A percentile compares a stretch with the other conserved stretches of the same genome.
Evolutionary conservation across 495 filamentous ascomycete genomes (phyloP).

Genomic region (Evansstolkia leycettana): DNA sequence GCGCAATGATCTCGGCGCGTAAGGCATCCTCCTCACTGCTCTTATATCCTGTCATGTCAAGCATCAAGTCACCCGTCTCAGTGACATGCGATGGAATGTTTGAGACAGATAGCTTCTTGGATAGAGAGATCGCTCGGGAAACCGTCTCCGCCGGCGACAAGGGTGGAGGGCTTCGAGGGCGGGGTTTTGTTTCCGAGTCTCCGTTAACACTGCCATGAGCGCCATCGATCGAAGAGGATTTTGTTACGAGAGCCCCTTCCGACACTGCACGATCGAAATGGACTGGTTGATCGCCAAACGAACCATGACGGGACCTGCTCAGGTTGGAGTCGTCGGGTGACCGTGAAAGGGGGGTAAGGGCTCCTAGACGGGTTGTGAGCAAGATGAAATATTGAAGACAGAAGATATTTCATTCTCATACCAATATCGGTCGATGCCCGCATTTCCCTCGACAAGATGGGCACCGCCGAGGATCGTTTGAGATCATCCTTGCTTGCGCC

Average conservation of each 20-base stretch:
- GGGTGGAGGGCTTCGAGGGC: constrained; percentile 66
- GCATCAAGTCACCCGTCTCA: constrained; percentile 90
- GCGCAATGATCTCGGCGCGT: constrained; percentile 80
- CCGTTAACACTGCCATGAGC: constrained; percentile 21
- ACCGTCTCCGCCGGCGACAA: constrained; percentile 65
- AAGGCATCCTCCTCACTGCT: constrained; percentile 83
- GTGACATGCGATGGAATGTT: constrained; percentile 90
- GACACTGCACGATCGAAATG: constrained; percentile 41
- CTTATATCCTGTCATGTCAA: constrained; percentile 97
- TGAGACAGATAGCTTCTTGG: constrained; percentile 72
- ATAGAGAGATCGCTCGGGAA: constrained; percentile 71
- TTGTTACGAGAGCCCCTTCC: constrained; percentile 31
- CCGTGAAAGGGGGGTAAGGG: constrained; percentile 49
- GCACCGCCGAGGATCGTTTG: constrained; percentile 10
- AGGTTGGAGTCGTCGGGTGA: constrained; percentile 45
- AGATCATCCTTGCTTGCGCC: constrained; percentile 4
- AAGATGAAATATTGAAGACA: background rate
- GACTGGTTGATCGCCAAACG: constrained; percentile 18
- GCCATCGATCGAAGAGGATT: constrained; percentile 1
- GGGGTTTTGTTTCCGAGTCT: constrained; percentile 10
- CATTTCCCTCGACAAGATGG: constrained; percentile 30
- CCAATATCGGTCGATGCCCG: constrained; percentile 39
- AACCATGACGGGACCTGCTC: constrained; percentile 12
- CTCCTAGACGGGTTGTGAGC: constrained; percentile 24
- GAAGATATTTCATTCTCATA: constrained; percentile 15